Percentiles rank a stretch among this genome's conserved stretches.
phyloP scores from a whole-genome alignment of 2,329 filamentous ascomycete genomes.

The Verticillium dahliae region DNA sequence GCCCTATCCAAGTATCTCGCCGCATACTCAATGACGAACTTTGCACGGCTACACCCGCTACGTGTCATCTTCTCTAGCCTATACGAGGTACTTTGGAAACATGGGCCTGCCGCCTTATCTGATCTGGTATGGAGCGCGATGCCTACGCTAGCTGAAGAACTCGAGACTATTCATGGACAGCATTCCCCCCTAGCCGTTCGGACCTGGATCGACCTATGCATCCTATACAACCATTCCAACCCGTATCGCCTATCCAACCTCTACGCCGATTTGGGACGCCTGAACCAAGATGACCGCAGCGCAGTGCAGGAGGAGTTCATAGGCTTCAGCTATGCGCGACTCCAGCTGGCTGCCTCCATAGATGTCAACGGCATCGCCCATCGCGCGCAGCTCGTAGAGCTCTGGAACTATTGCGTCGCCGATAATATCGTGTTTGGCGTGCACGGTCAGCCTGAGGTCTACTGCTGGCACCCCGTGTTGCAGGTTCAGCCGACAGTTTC shows the following conservation, averaged over 20 bases:
- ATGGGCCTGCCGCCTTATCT: slow-evolving; percentile 33
- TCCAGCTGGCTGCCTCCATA: neutral
- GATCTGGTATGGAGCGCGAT: slow-evolving; percentile 34
- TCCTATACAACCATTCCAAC: slow-evolving; percentile 30
- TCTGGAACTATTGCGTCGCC: neutral
- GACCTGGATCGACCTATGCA: slow-evolving; percentile 33
- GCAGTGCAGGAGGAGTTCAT: slow-evolving; percentile 27
- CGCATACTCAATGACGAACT: slow-evolving; percentile 34
- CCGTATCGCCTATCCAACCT: slow-evolving; percentile 29
- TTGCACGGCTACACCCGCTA: slow-evolving; percentile 34
- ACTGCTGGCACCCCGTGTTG: slow-evolving; percentile 35
- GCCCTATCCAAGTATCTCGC: slow-evolving; percentile 37
- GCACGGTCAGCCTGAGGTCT: slow-evolving; percentile 26
- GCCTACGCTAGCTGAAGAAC: slow-evolving; percentile 33
- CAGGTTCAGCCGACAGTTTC: slow-evolving; percentile 37
- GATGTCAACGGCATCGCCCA: neutral
- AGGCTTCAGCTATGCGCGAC: slow-evolving; percentile 24
- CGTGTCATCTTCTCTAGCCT: slow-evolving; percentile 34
- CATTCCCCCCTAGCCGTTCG: slow-evolving; percentile 35
- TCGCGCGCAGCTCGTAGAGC: slow-evolving; percentile 18
- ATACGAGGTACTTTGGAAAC: slow-evolving; percentile 38
- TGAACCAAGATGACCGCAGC: slow-evolving; percentile 24
- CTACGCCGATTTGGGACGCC: slow-evolving; percentile 26
- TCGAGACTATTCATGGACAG: slow-evolving; percentile 36
- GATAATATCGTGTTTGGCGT: slow-evolving; percentile 15